phyloP scores from a whole-genome alignment of 495 filamentous ascomycete species.

The Podospora fimiseda region DNA sequence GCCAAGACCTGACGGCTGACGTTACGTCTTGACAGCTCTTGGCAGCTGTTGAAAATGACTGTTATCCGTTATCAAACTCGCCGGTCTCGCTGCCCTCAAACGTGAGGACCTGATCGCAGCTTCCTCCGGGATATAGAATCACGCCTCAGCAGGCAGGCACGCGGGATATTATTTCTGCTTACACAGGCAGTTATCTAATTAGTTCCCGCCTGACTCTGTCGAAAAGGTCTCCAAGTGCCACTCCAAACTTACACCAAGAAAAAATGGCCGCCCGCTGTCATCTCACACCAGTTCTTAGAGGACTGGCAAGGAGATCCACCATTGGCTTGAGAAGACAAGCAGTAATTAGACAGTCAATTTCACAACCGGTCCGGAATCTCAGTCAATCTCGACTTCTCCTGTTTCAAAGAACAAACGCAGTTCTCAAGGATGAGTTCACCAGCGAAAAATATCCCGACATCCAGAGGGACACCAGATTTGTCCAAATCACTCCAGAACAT shows the following conservation, averaged over 20 bases:
- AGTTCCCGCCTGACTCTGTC: no score
- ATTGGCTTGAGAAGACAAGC: conserved; percentile 11
- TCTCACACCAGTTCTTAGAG: conserved; percentile 17
- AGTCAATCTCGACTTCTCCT: conserved; percentile 27
- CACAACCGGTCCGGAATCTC: conserved; percentile 25
- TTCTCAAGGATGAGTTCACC: conserved; percentile 59
- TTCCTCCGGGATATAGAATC: not conserved
- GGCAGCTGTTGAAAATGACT: not conserved
- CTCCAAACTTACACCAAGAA: not conserved
- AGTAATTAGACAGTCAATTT: conserved; percentile 10
- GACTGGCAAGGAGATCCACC: conserved; percentile 12
- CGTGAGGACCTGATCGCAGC: not conserved
- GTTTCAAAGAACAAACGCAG: conserved; percentile 21
- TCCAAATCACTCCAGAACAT: conserved; percentile 64
- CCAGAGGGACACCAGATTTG: conserved; percentile 69
- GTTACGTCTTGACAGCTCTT: not conserved
- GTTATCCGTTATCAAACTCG: not conserved
- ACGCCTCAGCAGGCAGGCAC: not conserved
- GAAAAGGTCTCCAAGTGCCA: not conserved
- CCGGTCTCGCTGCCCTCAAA: conserved; percentile 9
- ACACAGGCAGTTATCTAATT: not conserved
- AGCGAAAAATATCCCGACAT: conserved; percentile 79
- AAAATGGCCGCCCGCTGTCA: conserved; percentile 23
- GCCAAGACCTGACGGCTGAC: not conserved
- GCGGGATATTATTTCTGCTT: not conserved